Base-by-base conservation (phyloP, 805 yeast genomes). In the Hanseniaspora taiwanica region DNA sequence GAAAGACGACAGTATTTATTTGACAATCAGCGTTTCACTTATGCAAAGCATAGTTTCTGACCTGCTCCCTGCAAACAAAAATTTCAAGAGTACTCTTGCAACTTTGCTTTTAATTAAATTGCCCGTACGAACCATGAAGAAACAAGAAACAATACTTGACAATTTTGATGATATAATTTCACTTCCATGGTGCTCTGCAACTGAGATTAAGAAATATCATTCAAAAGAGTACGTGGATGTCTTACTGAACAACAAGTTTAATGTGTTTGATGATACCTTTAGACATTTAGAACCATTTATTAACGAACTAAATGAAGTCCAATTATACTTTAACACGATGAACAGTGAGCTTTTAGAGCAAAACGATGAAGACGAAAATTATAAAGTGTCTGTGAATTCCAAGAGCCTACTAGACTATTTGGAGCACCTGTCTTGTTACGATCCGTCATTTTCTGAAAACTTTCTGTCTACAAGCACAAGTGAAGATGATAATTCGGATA, bases 161-260 rank as follows among this genome's bases (percentile, higher is more conserved):
- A 29, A 45, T 21, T 56, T 58, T 37, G 56, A 58, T 40, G 36
- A 44, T 21, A 43, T 54, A 1, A 40, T 52, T 7, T 27, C 25
- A 8, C 27, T 37, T 13, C 54, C 57, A 1, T 23, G 34, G 19
- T 42, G 52, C 38, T 47, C 58, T 0, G 46, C 45, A 29, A 45
- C 50, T 2, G 76, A 75, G 3, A 45, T 79, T 7, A 37, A 51
- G 2, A 56, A 55, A 23, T 79, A 73, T 48, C 87, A 79, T 48
- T 71, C 70, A 24, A 40, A 43, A 2, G 51, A 49, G 2, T 78
- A 61, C 47, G 56, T 76, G 1, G 51, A 60, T 5, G 49, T 51
- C 8, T 49, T 78, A n/a, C 48, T 74, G 27, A 48, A 48, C 33
- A 42, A 43, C 12, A 20, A 36, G 7, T 38, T 40, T 21, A 29